phyloP scores from a whole-genome alignment of 202 grass and related monocot species.

The Schoenoplectus tabernaemontani region DNA sequence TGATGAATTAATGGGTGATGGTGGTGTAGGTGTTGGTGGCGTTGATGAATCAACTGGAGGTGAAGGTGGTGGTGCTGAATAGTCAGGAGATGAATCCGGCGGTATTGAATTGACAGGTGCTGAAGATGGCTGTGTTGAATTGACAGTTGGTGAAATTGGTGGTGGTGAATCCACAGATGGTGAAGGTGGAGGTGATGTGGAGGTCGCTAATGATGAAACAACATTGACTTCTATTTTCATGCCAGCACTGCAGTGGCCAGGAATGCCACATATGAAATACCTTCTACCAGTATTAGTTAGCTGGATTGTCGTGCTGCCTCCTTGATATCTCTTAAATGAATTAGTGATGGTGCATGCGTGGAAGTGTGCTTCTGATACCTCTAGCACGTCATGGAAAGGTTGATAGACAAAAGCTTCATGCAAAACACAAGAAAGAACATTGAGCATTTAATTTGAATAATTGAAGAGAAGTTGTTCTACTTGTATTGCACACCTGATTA shows the following conservation, averaged over 20 bases:
- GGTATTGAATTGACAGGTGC: conserved; percentile 30
- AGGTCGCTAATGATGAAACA: neutral
- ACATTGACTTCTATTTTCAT: conserved; percentile 35
- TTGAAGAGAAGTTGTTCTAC: neutral
- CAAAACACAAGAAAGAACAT: neutral
- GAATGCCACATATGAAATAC: conserved; percentile 39
- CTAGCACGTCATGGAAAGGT: conserved; percentile 23
- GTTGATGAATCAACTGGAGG: conserved; percentile 20
- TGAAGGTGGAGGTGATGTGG: neutral
- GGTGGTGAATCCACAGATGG: neutral
- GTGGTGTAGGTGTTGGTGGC: conserved; percentile 6
- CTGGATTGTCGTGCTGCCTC: conserved; percentile 17
- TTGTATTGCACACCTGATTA: neutral
- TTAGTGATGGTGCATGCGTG: conserved; percentile 13
- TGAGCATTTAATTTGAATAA: neutral
- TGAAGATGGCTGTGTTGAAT: conserved; percentile 6
- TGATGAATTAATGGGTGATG: conserved; percentile 17
- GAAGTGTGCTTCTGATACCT: conserved; percentile 19
- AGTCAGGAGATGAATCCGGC: neutral
- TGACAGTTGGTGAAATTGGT: conserved; percentile 20
- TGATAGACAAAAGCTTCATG: conserved; percentile 29
- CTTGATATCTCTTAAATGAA: conserved; percentile 1
- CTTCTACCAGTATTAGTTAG: conserved; percentile 9
- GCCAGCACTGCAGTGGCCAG: conserved; percentile 19
- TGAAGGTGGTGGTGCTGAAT: neutral